phyloP scores from a whole-genome alignment of 106 monocot species.

The Dendrobium catenatum region DNA sequence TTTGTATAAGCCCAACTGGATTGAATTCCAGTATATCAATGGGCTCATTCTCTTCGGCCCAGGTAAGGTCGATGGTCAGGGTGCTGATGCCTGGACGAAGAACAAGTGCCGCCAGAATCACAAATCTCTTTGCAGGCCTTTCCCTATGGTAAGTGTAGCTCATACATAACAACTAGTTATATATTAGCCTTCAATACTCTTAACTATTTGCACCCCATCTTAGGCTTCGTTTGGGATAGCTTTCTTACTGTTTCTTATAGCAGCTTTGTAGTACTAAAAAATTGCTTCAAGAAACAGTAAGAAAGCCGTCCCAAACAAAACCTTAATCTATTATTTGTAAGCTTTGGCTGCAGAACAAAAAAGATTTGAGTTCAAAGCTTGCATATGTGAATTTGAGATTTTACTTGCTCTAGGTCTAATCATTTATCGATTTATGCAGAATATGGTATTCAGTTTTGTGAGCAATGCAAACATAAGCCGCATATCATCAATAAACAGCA shows the following conservation, averaged over 20 bases:
- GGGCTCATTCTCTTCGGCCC: slow-evolving; percentile 23
- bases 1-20: slow-evolving; percentile 25
- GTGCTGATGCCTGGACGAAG: slow-evolving; percentile 22
- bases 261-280: too few relatives aligned
- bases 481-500: slow-evolving; percentile 26
- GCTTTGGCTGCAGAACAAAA: too few relatives aligned
- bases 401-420: too few relatives aligned
- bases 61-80: slow-evolving; percentile 44
- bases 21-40: slow-evolving; percentile 30
- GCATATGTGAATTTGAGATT: too few relatives aligned
- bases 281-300: too few relatives aligned
- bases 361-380: too few relatives aligned
- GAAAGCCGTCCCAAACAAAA: too few relatives aligned
- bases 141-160: slow-evolving; percentile 29
- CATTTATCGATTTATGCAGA: neutral
- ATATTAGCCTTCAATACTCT: too few relatives aligned
- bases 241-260: too few relatives aligned
- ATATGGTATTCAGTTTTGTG: slow-evolving; percentile 21
- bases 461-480: slow-evolving; percentile 11
- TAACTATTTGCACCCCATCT: too few relatives aligned
- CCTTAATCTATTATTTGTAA: too few relatives aligned
- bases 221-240: too few relatives aligned
- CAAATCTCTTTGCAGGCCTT: slow-evolving; percentile 18
- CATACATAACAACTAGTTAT: neutral
- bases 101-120: slow-evolving; percentile 21